Percentiles rank a stretch among this genome's conserved stretches.
These are phyloP conservation scores for Coemansia sp. DNA, from an alignment of 192 early-diverging fungal genomes.

Conservation along the genomic window DNA sequence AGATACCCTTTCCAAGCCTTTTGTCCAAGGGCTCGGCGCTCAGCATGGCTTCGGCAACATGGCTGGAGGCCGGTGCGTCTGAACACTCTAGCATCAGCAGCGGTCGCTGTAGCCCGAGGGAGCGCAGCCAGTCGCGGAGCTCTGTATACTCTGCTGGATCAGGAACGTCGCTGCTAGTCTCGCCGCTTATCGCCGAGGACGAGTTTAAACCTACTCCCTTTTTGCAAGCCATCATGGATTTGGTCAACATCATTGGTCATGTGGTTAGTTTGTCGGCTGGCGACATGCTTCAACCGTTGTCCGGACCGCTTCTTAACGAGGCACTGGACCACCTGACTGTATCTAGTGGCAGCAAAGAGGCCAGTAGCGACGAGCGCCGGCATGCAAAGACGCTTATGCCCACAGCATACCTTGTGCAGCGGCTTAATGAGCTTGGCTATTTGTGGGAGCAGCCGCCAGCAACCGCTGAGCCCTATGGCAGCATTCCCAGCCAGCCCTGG, in stretches of 20 bases:
- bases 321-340: neutral
- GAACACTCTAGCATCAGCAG: neutral
- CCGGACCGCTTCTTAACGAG: constrained; percentile 14
- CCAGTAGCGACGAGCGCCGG: constrained; percentile 9
- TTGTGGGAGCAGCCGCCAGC: constrained; percentile 26
- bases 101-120: neutral
- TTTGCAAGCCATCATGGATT: constrained; percentile 30
- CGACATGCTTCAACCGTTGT: constrained; percentile 36
- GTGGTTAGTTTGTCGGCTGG: constrained; percentile 17
- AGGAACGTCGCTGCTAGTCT: constrained; percentile 7
- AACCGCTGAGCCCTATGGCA: neutral
- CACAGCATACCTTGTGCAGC: constrained; percentile 24
- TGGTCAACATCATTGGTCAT: constrained; percentile 31
- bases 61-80: neutral
- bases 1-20: constrained; percentile 10
- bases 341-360: neutral
- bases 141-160: constrained; percentile 27
- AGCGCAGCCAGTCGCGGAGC: constrained; percentile 16
- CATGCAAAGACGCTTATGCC: constrained; percentile 19
- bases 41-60: constrained; percentile 1
- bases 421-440: constrained; percentile 24
- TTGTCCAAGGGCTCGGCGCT: constrained; percentile 2
- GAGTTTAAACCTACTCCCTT: constrained; percentile 45
- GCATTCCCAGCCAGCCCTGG: constrained; percentile 13
- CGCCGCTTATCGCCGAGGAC: constrained; percentile 42